phyloP scores from a whole-genome alignment of 257 asterid species.

The Cordia subcordata region DNA sequence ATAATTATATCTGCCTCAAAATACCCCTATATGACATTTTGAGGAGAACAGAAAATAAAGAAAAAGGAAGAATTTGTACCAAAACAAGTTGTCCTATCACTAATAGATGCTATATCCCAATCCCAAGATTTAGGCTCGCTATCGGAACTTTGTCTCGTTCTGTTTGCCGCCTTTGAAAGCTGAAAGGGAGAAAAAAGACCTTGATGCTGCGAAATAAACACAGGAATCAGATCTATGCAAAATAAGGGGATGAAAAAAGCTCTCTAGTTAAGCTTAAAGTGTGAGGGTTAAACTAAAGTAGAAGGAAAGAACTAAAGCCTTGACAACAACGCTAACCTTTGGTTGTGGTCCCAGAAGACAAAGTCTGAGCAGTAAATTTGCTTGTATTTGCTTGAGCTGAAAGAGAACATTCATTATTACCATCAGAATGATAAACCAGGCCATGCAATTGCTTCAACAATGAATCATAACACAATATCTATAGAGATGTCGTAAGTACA shows the following conservation, averaged over 20 bases:
- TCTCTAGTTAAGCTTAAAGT: too few relatives aligned
- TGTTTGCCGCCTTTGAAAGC: constrained; percentile 89
- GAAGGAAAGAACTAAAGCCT: constrained; percentile 3
- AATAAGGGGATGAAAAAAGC: too few relatives aligned
- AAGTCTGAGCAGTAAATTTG: constrained; percentile 41
- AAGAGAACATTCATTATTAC: constrained; percentile 2
- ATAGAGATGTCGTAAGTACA: too few relatives aligned
- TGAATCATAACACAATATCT: too few relatives aligned
- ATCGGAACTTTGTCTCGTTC: constrained; percentile 30
- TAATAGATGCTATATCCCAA: too few relatives aligned
- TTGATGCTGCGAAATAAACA: constrained; percentile 59
- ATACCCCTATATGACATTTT: too few relatives aligned
- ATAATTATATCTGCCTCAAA: too few relatives aligned
- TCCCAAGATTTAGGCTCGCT: background rate
- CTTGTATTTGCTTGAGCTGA: constrained; percentile 62
- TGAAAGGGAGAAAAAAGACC: constrained; percentile 98
- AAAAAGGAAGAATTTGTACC: background rate
- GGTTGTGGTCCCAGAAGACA: constrained; percentile 47
- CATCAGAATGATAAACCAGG: background rate
- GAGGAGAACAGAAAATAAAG: too few relatives aligned
- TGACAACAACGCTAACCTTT: constrained; percentile 44
- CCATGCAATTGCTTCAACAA: background rate
- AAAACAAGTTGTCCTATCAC: background rate
- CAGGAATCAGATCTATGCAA: constrained; percentile 6
- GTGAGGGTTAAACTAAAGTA: background rate